Percentiles rank a stretch among this genome's conserved stretches.
Evolutionary conservation across 257 asterid genomes (phyloP).

Genomic region (Ophiorrhiza pumila): DNA sequence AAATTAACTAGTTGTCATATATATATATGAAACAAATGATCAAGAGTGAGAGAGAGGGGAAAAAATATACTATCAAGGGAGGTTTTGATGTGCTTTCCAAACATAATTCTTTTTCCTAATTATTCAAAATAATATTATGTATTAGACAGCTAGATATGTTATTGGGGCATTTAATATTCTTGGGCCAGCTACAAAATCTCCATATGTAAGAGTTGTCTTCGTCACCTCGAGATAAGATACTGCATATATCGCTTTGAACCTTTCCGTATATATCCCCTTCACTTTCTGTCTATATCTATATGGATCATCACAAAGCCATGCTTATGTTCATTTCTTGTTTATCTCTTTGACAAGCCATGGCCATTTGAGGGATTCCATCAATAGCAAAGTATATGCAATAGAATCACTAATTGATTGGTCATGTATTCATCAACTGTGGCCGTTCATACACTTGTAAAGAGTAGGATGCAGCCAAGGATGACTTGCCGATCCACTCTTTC

Average conservation of each 20-base stretch:
- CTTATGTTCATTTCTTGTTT: neutral
- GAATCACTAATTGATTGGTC: no score
- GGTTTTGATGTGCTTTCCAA: no score
- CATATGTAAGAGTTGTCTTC: constrained; percentile 9
- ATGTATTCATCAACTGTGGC: neutral
- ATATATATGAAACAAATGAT: no score
- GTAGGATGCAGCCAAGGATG: constrained; percentile 32
- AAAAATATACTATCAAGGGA: no score
- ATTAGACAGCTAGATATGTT: no score
- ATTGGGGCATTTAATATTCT: neutral
- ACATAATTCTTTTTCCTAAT: no score
- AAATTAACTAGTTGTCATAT: no score
- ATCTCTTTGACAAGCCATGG: neutral
- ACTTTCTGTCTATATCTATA: neutral
- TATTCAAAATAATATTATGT: no score
- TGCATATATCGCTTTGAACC: neutral
- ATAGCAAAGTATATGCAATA: no score
- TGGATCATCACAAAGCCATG: neutral
- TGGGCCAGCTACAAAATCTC: neutral
- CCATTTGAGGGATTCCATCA: neutral
- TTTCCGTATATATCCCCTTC: neutral
- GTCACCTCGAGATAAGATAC: constrained; percentile 20
- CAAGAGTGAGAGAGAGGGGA: no score
- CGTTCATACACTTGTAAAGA: constrained; percentile 7
- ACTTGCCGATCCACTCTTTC: constrained; percentile 20